These are phyloP conservation scores for Sicyos baderoa DNA, from an alignment of 306 rosid genomes.

Conservation along the genomic window DNA sequence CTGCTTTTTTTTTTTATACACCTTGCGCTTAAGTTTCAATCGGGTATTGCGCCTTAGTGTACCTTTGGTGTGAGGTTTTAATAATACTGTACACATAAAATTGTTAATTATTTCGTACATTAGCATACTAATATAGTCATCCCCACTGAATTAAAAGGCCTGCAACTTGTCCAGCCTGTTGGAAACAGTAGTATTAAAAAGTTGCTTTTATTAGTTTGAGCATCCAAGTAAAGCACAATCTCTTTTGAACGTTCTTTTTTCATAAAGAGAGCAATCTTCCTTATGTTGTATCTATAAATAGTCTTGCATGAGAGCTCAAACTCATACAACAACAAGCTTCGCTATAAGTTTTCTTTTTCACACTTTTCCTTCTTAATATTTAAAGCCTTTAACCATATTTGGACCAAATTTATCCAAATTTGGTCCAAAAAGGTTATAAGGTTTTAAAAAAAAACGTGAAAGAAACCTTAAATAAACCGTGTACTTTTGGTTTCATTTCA, in stretches of 20 bases:
- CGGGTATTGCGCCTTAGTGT: too few species aligned
- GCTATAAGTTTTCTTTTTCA: constrained; percentile 28
- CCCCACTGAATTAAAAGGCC: constrained; percentile 28
- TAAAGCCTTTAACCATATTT: constrained; percentile 35
- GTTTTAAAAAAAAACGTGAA: constrained; percentile 23
- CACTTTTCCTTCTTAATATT: constrained; percentile 30
- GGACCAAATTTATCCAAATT: constrained; percentile 46
- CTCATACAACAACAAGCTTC: constrained; percentile 41
- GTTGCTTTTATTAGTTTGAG: constrained; percentile 36
- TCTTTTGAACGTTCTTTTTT: constrained; percentile 31
- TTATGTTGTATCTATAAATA: constrained; percentile 69
- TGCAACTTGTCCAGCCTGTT: constrained; percentile 44
- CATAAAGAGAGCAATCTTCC: constrained; percentile 27
- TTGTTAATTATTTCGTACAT: constrained; percentile 18
- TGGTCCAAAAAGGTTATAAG: constrained; percentile 43
- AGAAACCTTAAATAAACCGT: constrained; percentile 16
- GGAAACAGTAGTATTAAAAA: constrained; percentile 26
- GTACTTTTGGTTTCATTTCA: neutral
- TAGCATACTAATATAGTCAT: constrained; percentile 1
- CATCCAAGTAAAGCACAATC: constrained; percentile 44
- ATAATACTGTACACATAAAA: neutral
- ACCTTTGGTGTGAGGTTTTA: too few species aligned
- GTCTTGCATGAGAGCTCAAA: constrained; percentile 40
- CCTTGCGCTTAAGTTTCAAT: too few species aligned
- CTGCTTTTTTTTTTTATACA: too few species aligned